phyloP scores from a whole-genome alignment of 2,329 filamentous ascomycete species.

The Helotiales sp. region DNA sequence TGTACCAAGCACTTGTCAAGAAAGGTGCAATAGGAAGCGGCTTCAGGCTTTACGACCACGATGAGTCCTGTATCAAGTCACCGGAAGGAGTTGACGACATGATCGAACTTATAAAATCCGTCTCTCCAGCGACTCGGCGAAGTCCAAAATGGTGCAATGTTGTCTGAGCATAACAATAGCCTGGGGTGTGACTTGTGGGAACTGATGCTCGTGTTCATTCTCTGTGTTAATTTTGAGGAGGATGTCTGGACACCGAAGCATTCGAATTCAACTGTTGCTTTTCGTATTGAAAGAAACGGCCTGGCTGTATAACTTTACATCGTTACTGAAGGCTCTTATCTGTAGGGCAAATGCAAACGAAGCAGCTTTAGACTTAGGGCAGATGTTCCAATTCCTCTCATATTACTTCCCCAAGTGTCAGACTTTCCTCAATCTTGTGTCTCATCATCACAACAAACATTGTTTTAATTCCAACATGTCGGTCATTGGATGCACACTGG shows the following conservation, averaged over 20 bases:
- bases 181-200: not conserved
- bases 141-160: not conserved
- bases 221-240: not conserved
- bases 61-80: not conserved
- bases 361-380: not conserved
- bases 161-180: too few relatives aligned
- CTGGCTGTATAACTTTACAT: not conserved
- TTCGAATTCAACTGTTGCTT: not conserved
- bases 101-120: not conserved
- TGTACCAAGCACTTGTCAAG: not conserved
- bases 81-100: not conserved
- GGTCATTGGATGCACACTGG: too few relatives aligned
- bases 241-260: not conserved
- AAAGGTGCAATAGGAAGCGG: not conserved
- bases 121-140: not conserved
- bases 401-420: too few relatives aligned
- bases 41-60: not conserved
- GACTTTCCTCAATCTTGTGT: too few relatives aligned
- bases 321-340: not conserved
- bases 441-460: too few relatives aligned
- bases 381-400: too few relatives aligned
- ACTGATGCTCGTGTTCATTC: not conserved
- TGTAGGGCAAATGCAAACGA: not conserved
- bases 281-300: not conserved
- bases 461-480: too few relatives aligned